phyloP scores from a whole-genome alignment of 495 filamentous ascomycete genomes.

The Lasiosphaeriaceae sp. region DNA sequence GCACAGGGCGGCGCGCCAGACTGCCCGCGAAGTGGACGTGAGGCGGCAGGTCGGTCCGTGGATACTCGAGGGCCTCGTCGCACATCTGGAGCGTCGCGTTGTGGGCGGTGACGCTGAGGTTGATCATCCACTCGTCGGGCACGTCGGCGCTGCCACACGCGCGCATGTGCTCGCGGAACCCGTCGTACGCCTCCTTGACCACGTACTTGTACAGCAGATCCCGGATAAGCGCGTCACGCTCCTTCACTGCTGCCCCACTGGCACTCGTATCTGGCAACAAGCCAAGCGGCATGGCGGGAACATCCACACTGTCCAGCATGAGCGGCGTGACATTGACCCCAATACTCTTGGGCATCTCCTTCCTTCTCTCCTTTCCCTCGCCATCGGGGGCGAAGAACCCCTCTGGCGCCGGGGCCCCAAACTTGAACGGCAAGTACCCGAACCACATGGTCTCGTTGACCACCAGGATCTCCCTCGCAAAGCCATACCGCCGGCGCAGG shows the following conservation, averaged over 20 bases:
- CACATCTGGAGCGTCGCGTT: constrained; percentile 36
- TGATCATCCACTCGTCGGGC: constrained; percentile 20
- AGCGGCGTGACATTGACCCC: constrained; percentile 22
- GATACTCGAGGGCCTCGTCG: constrained; percentile 28
- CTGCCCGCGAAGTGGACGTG: constrained; percentile 30
- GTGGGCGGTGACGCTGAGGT: constrained; percentile 18
- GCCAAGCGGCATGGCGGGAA: constrained; percentile 27
- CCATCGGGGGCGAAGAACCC: background rate
- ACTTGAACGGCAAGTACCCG: constrained; percentile 22
- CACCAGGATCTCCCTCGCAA: constrained; percentile 23
- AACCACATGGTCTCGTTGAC: constrained; percentile 29
- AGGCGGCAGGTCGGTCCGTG: constrained; percentile 22
- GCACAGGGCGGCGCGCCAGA: constrained; percentile 22
- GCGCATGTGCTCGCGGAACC: constrained; percentile 9
- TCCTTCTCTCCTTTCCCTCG: background rate
- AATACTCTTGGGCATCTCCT: constrained; percentile 13
- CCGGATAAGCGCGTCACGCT: constrained; percentile 6
- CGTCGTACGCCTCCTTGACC: constrained; percentile 7
- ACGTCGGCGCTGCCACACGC: constrained; percentile 5
- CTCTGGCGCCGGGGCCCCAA: constrained; percentile 20
- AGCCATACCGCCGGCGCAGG: constrained; percentile 16
- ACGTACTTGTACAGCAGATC: constrained; percentile 13
- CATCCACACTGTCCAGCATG: constrained; percentile 12
- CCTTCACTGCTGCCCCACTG: constrained; percentile 14
- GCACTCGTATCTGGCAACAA: constrained; percentile 14